These are phyloP conservation scores for Tolypocladium pustulatum DNA, from an alignment of 2,329 filamentous ascomycete species.

Conservation along the genomic window DNA sequence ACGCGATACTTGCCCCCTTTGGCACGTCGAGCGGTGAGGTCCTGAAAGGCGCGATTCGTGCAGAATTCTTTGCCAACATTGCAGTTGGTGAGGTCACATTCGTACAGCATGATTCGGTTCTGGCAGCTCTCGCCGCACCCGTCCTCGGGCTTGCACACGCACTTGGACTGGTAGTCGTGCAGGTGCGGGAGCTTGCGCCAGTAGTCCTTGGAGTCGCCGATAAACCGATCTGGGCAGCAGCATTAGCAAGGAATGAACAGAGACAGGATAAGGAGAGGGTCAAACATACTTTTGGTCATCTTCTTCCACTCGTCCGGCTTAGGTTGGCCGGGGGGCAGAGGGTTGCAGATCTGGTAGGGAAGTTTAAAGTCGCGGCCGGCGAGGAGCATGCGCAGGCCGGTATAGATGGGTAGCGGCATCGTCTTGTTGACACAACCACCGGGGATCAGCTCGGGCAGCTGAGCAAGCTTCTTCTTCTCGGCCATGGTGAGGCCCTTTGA, in stretches of 20 bases:
- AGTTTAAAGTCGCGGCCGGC: constrained; percentile 74
- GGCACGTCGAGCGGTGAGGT: constrained; percentile 63
- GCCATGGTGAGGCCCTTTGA: constrained; percentile 34
- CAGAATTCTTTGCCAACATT: constrained; percentile 64
- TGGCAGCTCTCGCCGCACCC: constrained; percentile 86
- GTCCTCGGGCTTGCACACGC: constrained; percentile 65
- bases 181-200: constrained; percentile 73
- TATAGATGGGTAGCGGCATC: constrained; percentile 71
- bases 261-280: background rate
- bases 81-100: constrained; percentile 88
- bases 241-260: constrained; percentile 15
- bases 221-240: constrained; percentile 63
- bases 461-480: constrained; percentile 41
- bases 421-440: constrained; percentile 40
- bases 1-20: constrained; percentile 79
- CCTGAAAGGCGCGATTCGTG: constrained; percentile 79
- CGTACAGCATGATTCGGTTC: constrained; percentile 94
- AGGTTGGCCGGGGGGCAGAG: constrained; percentile 72
- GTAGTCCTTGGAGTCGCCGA: constrained; percentile 68
- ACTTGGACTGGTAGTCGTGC: constrained; percentile 65
- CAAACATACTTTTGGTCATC: constrained; percentile 70
- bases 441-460: constrained; percentile 34
- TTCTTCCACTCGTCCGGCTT: constrained; percentile 92
- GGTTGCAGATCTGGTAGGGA: constrained; percentile 83
- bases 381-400: constrained; percentile 60